These are phyloP conservation scores for Ambrosiella cleistominuta DNA, from an alignment of 2,329 filamentous ascomycete genomes.

Conservation along the genomic window DNA sequence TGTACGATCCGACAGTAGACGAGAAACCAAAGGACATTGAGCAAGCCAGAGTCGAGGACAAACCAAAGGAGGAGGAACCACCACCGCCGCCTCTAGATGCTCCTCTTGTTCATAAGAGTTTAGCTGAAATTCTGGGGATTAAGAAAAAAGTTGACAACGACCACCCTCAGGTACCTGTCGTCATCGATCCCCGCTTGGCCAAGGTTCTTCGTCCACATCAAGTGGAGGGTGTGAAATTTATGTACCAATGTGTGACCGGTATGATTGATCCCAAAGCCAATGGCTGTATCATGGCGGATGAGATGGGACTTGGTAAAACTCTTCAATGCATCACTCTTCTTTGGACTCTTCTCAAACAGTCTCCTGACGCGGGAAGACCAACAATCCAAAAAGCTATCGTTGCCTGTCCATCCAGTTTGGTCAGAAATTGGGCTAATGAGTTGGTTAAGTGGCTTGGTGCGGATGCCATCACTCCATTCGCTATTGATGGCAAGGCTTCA, in stretches of 20 bases:
- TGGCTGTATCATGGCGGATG: conserved; percentile 98
- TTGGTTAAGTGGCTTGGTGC: conserved; percentile 89
- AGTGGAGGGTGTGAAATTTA: conserved; percentile 92
- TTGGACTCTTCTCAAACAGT: conserved; percentile 94
- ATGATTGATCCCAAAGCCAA: conserved; percentile 85
- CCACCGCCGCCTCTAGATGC: conserved; percentile 36
- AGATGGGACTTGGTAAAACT: conserved; percentile 96
- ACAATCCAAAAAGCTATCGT: conserved; percentile 96
- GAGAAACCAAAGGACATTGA: conserved; percentile 45
- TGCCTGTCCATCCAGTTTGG: conserved; percentile 87
- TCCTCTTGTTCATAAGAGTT: conserved; percentile 79
- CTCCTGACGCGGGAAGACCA: conserved; percentile 78
- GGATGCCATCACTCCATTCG: conserved; percentile 82
- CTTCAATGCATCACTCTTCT: conserved; percentile 90
- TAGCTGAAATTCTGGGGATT: conserved; percentile 86
- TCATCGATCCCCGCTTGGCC: conserved; percentile 77
- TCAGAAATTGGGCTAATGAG: conserved; percentile 97
- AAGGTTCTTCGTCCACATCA: conserved; percentile 93
- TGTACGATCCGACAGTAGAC: conserved; percentile 88
- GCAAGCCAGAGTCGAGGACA: conserved; percentile 23
- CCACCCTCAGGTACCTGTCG: conserved; percentile 80
- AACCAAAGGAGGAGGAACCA: conserved; percentile 25
- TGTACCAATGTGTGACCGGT: conserved; percentile 90
- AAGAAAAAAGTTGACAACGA: conserved; percentile 74
- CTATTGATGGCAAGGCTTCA: conserved; percentile 87